Base-by-base conservation (phyloP, 495 filamentous ascomycete genomes). In the Xylaria telfairii region DNA sequence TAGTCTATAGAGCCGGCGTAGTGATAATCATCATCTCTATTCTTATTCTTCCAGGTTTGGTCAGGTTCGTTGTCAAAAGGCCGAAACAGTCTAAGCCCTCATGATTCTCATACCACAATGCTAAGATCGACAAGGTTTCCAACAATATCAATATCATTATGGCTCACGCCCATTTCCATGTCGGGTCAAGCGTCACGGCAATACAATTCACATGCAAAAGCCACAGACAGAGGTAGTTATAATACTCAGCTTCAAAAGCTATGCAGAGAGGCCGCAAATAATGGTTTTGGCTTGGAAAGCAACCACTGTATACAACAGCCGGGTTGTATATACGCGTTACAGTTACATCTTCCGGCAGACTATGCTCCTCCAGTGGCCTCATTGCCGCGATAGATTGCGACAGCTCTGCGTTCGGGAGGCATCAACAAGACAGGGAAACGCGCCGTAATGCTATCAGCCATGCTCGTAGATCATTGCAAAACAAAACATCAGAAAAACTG, bases 381-480 rank as follows among this genome's bases (percentile, higher is more conserved):
- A n/a, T 59, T 56, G 19, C 17, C 34, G 61, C 49, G 30, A 51
- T 28, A 70, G 26, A 47, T 32, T 44, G 28, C 61, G 61, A 46
- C 49, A 70, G 49, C 46, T 47, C 49, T 34, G 47, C 61, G 26
- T 65, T 37, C 28, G 21, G 47, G 39, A 44, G 46, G 61, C 51
- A 17, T 41, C 61, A 47, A 21, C 68, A 59, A 70, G 24, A 65
- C 59, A 46, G 26, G 12, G 39, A 70, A 70, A 54, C 10, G 64
- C 42, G 63, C 63, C 61, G 12, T 32, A 37, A n/a, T 54, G 59
- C 42, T 67, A 49, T 32, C 46, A 39, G 26, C 53, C 49, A 54
- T 62, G 53, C 63, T 71, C 63, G 44, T 67, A 67, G 63, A 44
- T 71, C 69, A 59, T 71, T 67, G 49, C 15, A 71, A 65, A 67